Evolutionary conservation across 768 basidiomycete species (phyloP).

Genomic region (Pleurotus tuoliensis): DNA sequence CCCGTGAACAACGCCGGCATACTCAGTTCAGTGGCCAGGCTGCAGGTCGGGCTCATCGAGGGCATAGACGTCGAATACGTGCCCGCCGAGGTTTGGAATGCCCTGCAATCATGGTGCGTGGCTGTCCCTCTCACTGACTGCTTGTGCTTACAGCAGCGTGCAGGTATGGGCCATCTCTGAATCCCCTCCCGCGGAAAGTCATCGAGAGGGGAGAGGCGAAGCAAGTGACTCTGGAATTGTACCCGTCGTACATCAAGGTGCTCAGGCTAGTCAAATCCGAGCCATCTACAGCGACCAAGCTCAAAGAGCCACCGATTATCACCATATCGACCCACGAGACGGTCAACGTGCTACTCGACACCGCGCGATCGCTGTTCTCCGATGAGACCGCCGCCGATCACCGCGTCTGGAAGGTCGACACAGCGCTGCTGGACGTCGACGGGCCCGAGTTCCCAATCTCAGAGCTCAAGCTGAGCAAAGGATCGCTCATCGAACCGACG

Average conservation of each 20-base stretch:
- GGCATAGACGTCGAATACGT: conserved; percentile 73
- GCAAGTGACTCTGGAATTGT: conserved; percentile 61
- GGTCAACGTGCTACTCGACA: conserved; percentile 43
- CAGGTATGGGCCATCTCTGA: conserved; percentile 69
- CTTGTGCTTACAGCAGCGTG: not conserved
- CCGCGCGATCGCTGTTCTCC: conserved; percentile 37
- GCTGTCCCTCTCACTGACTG: not conserved
- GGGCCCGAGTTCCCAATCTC: conserved; percentile 30
- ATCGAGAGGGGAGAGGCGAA: conserved; percentile 53
- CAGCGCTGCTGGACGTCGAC: conserved; percentile 27
- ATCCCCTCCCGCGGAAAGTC: conserved; percentile 62
- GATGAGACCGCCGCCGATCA: conserved; percentile 36
- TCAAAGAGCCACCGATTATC: conserved; percentile 29
- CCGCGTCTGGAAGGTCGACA: conserved; percentile 63
- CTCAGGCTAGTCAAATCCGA: conserved; percentile 39
- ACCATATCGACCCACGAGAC: conserved; percentile 51
- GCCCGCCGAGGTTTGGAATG: conserved; percentile 67
- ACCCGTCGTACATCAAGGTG: conserved; percentile 62
- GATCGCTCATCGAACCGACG: conserved; percentile 41
- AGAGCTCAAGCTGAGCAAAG: conserved; percentile 24
- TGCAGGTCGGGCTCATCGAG: conserved; percentile 47
- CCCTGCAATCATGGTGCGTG: conserved; percentile 66
- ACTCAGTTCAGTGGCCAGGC: conserved; percentile 48
- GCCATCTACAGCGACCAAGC: conserved; percentile 17
- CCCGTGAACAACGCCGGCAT: conserved; percentile 74